These are phyloP conservation scores for Didymella pinodella DNA, from an alignment of 2,329 filamentous ascomycete species.

Conservation along the genomic window DNA sequence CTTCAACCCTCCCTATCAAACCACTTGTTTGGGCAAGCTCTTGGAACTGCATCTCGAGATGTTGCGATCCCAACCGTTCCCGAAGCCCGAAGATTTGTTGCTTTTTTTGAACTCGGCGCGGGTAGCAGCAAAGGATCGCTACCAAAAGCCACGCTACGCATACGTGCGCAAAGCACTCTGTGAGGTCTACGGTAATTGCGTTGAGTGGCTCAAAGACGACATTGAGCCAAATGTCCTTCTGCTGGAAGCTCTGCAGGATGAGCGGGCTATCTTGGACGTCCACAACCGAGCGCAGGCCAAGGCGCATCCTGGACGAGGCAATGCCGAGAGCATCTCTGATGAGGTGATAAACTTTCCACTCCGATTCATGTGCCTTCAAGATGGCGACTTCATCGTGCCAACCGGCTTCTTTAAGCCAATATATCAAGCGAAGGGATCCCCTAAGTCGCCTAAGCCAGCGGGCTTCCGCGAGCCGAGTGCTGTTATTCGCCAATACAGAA, in stretches of 20 bases:
- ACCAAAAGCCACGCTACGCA: not conserved
- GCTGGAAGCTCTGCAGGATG: constrained; percentile 9
- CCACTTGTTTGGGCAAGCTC: not conserved
- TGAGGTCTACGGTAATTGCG: not conserved
- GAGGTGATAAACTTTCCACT: constrained; percentile 3
- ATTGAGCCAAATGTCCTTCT: not conserved
- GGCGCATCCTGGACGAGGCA: not conserved
- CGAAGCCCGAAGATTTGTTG: not conserved
- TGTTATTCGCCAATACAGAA: not conserved
- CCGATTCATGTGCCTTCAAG: not conserved
- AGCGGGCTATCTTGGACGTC: not conserved
- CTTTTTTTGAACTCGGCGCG: not conserved
- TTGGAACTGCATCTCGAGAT: not conserved
- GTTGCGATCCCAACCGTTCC: not conserved
- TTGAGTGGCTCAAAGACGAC: not conserved
- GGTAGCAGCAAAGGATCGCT: not conserved
- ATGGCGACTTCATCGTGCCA: not conserved
- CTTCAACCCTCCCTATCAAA: not conserved
- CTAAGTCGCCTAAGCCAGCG: not conserved
- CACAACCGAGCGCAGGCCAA: constrained; percentile 6
- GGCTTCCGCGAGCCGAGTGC: not conserved
- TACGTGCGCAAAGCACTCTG: not conserved
- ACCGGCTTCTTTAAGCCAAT: constrained; percentile 8
- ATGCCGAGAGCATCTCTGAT: not conserved
- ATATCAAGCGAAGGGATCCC: constrained; percentile 6